Conservation (phyloP, 495 filamentous ascomycete genomes). For the Melanomma pulvis-pyrius region DNA sequence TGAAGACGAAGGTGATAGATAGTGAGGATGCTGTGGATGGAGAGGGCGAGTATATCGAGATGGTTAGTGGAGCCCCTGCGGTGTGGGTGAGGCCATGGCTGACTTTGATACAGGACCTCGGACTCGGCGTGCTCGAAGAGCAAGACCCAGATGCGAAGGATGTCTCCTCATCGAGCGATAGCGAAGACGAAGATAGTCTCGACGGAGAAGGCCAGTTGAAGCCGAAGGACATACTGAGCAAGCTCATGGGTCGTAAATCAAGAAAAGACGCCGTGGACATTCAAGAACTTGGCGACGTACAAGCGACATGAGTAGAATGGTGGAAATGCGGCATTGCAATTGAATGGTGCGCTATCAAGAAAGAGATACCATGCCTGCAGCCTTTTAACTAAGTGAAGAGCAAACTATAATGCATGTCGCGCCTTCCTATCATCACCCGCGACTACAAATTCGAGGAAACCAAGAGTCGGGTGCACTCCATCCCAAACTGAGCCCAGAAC, state of each 20-base stretch:
- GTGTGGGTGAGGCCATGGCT: neutral
- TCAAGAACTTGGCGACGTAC: constrained; percentile 13
- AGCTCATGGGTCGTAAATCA: constrained; percentile 29
- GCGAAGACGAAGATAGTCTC: constrained; percentile 14
- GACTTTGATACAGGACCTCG: constrained; percentile 28
- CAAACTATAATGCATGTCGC: neutral
- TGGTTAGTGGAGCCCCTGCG: constrained; percentile 18
- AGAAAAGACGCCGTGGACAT: constrained; percentile 15
- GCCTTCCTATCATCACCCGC: neutral
- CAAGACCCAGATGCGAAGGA: constrained; percentile 15
- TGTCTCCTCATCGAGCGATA: neutral
- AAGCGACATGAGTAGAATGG: neutral
- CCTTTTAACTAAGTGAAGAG: neutral
- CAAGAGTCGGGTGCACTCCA: too few relatives aligned
- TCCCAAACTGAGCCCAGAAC: neutral
- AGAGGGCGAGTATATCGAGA: constrained; percentile 38
- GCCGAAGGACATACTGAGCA: constrained; percentile 31
- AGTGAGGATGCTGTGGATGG: constrained; percentile 15
- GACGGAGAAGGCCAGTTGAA: neutral
- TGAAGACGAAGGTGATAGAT: constrained; percentile 29
- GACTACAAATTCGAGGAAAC: neutral
- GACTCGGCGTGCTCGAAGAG: constrained; percentile 39
- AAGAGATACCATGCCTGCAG: neutral
- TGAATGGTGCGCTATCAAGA: neutral
- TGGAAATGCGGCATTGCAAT: neutral